Conservation (phyloP, 75 land plant genomes). For the Selaginella tamariscina region DNA sequence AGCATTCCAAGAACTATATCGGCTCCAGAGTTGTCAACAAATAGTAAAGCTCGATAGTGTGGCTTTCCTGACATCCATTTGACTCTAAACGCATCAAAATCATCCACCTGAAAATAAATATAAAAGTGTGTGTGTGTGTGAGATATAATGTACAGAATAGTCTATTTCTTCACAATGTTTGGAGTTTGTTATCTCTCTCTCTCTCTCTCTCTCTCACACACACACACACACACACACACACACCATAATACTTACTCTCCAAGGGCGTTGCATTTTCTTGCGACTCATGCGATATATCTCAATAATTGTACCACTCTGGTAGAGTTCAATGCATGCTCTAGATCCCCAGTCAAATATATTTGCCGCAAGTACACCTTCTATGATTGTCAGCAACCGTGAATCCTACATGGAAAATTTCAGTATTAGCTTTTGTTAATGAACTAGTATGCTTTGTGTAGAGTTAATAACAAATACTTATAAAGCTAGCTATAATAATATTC, state of each 20-base stretch:
- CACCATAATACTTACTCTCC: constrained; percentile 71
- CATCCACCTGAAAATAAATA: constrained; percentile 52
- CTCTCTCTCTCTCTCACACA: neutral
- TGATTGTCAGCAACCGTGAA: constrained; percentile 58
- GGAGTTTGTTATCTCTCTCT: neutral
- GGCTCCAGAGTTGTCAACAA: constrained; percentile 98
- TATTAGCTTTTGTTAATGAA: too few relatives aligned
- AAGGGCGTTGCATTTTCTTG: constrained; percentile 92
- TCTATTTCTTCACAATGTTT: neutral
- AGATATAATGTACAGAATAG: neutral
- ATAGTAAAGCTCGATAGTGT: constrained; percentile 80
- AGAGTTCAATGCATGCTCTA: constrained; percentile 93
- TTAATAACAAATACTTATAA: too few relatives aligned
- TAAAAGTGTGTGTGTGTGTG: neutral
- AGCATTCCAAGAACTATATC: constrained; percentile 95
- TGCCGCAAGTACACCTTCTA: constrained; percentile 98
- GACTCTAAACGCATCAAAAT: constrained; percentile 66
- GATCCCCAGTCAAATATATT: constrained; percentile 99
- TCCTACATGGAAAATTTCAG: constrained; percentile 30
- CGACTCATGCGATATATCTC: constrained; percentile 98
- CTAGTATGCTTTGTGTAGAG: too few relatives aligned
- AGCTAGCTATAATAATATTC: neutral
- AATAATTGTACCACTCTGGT: constrained; percentile 89
- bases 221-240: too few relatives aligned
- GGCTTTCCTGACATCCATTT: constrained; percentile 54